These are phyloP conservation scores for Corchorus capsularis DNA, from an alignment of 345 rosid species.

Conservation along the genomic window DNA sequence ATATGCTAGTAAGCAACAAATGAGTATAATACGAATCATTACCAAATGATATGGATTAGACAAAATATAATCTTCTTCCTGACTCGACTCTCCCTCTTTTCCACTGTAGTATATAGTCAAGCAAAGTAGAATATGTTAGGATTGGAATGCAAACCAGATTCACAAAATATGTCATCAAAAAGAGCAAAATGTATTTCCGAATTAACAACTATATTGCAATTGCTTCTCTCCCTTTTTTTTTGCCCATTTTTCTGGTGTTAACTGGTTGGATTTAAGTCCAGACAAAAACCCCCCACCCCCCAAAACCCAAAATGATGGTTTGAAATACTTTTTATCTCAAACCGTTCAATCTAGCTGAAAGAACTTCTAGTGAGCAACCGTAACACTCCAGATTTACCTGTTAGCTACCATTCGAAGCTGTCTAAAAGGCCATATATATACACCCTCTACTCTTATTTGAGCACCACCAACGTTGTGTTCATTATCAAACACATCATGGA, in stretches of 20 bases:
- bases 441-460: conserved; percentile 95
- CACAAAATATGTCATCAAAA: conserved; percentile 12
- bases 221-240: too few species aligned
- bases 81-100: conserved; percentile 70
- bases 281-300: background rate
- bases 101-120: conserved; percentile 48
- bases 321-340: background rate
- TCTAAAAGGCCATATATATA: conserved; percentile 98
- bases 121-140: conserved; percentile 22
- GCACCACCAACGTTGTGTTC: conserved; percentile 92
- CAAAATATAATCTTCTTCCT: conserved; percentile 87
- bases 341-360: conserved; percentile 1
- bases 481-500: conserved; percentile 92
- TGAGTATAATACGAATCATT: conserved; percentile 25
- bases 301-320: too few species aligned
- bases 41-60: conserved; percentile 98
- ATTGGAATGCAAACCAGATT: conserved; percentile 18
- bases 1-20: conserved; percentile 1
- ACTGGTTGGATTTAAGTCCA: background rate
- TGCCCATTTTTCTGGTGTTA: background rate
- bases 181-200: background rate
- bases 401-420: conserved; percentile 94
- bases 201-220: background rate
- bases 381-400: conserved; percentile 53
- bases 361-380: conserved; percentile 3